A percentile compares a stretch with the other conserved stretches of the same genome.
Conservation (phyloP, 2,329 filamentous ascomycete genomes). For the Aspergillus ochraceoroseus region DNA sequence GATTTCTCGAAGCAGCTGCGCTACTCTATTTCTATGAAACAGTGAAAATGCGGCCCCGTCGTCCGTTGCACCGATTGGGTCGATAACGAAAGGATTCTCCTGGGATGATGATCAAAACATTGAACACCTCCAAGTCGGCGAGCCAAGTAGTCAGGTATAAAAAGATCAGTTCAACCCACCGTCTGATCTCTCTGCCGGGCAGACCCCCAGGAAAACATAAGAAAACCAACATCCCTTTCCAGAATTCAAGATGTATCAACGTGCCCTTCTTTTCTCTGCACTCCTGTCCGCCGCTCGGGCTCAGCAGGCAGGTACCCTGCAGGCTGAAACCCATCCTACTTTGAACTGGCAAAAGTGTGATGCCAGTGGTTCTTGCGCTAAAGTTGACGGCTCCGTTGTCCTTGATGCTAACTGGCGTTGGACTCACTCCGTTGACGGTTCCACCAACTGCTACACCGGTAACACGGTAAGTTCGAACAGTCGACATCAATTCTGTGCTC, state of each 20-base stretch:
- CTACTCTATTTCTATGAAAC: constrained; percentile 19
- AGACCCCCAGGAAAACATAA: constrained; percentile 19
- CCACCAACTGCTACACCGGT: constrained; percentile 54
- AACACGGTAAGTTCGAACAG: constrained; percentile 35
- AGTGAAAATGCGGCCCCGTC: constrained; percentile 10
- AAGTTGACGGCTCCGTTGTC: constrained; percentile 50
- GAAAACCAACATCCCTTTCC: background rate
- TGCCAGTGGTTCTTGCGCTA: constrained; percentile 49
- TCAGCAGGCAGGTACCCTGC: constrained; percentile 33
- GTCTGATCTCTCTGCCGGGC: constrained; percentile 24
- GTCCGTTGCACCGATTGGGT: constrained; percentile 16
- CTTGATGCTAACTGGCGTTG: constrained; percentile 57
- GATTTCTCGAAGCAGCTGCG: constrained; percentile 2
- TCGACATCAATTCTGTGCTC: background rate
- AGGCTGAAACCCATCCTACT: constrained; percentile 45
- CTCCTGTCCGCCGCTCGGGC: constrained; percentile 25
- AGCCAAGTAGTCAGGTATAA: constrained; percentile 18
- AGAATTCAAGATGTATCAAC: constrained; percentile 30
- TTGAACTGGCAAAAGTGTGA: constrained; percentile 54
- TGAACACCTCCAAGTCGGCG: too few species aligned
- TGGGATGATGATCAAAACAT: constrained; percentile 4
- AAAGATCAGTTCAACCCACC: constrained; percentile 11
- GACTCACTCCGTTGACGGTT: constrained; percentile 47
- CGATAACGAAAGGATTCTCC: constrained; percentile 9
- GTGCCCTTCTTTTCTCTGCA: constrained; percentile 29